Conservation (phyloP, 2,329 filamentous ascomycete species). For the Macrophomina pseudophaseolina region DNA sequence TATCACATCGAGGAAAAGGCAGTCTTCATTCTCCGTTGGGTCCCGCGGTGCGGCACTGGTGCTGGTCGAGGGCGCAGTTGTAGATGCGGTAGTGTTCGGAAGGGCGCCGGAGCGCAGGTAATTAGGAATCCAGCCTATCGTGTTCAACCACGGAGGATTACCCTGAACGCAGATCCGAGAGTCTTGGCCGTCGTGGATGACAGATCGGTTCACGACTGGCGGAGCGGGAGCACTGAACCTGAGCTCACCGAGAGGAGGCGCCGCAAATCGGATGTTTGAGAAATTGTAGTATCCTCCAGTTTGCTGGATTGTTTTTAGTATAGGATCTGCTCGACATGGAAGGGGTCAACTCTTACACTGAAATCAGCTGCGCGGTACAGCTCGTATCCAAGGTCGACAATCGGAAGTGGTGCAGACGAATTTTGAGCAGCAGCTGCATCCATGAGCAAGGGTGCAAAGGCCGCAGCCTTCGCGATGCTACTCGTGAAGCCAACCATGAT, state of each 20-base stretch:
- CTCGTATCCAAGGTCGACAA: not conserved
- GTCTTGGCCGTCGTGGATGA: constrained; percentile 52
- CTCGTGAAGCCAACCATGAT: no score
- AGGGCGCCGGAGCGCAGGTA: not conserved
- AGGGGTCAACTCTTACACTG: no score
- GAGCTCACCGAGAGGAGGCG: constrained; percentile 58
- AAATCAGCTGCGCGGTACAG: not conserved
- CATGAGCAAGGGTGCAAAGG: no score
- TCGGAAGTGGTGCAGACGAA: no score
- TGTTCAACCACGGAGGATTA: not conserved
- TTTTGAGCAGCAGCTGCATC: no score
- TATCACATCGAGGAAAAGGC: constrained; percentile 48
- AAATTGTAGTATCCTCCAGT: no score
- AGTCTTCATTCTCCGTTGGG: constrained; percentile 38
- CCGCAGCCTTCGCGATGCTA: no score
- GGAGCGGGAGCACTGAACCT: constrained; percentile 56
- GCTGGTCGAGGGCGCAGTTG: constrained; percentile 16
- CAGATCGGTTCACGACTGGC: constrained; percentile 50
- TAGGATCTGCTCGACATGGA: no score
- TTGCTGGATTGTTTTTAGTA: no score
- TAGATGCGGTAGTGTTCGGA: constrained; percentile 39
- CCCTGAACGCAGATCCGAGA: constrained; percentile 13
- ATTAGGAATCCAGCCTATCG: not conserved
- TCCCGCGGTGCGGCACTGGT: not conserved
- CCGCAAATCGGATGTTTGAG: no score